A percentile compares a stretch with the other conserved stretches of the same genome.
phyloP scores from a whole-genome alignment of 148 eudicot species.

The Gaultheria prostrata region DNA sequence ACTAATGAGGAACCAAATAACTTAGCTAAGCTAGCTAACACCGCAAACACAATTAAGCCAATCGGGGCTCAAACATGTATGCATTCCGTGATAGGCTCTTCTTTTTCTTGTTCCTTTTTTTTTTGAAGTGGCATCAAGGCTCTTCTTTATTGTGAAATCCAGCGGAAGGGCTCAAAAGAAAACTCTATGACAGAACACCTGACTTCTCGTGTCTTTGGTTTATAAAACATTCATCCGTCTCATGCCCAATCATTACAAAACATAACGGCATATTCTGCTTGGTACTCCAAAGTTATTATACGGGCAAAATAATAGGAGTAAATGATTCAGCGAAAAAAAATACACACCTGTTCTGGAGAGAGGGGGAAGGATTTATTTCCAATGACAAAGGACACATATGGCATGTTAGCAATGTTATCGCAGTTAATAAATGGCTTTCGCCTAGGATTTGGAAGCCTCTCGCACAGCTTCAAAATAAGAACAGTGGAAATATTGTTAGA shows the following conservation, averaged over 20 bases:
- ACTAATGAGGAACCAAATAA: not conserved
- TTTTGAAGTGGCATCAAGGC: not conserved
- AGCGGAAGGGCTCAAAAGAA: not conserved
- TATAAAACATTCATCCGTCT: not conserved
- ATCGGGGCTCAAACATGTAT: not conserved
- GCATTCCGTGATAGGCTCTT: not conserved
- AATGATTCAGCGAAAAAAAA: too few relatives aligned
- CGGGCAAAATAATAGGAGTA: too few relatives aligned
- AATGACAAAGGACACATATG: constrained; percentile 36
- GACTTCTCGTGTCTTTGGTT: not conserved
- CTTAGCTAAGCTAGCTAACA: not conserved
- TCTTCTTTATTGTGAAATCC: not conserved
- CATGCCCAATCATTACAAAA: not conserved
- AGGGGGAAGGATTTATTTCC: constrained; percentile 38
- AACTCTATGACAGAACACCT: not conserved
- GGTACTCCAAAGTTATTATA: not conserved
- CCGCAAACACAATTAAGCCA: too few relatives aligned
- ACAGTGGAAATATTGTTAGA: not conserved
- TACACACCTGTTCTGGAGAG: constrained; percentile 36
- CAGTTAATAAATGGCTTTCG: constrained; percentile 36
- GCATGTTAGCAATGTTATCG: constrained; percentile 28
- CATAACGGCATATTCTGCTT: not conserved
- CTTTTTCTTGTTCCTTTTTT: not conserved
- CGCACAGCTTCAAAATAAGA: constrained; percentile 32
- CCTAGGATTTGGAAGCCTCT: constrained; percentile 42